Evolutionary conservation across 805 yeast species (phyloP).

Genomic region (Metschnikowia bowlesiae): DNA sequence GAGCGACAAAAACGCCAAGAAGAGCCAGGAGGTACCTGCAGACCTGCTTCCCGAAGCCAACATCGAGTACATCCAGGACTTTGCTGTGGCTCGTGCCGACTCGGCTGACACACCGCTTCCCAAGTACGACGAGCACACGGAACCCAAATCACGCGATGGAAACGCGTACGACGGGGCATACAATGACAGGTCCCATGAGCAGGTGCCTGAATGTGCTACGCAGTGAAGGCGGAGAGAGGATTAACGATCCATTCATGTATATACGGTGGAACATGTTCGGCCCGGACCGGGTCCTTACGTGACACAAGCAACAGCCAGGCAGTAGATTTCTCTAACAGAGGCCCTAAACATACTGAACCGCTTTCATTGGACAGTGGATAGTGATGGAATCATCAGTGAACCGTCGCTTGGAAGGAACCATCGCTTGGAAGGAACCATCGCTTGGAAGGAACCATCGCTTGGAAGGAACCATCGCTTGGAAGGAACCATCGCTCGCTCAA

Average conservation of each 20-base stretch:
- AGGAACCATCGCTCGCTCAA: too few species aligned
- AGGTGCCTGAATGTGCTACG: conserved; percentile 32
- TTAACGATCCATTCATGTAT: conserved; percentile 1
- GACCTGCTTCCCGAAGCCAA: conserved; percentile 34
- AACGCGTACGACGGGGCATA: conserved; percentile 13
- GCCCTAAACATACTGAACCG: too few species aligned
- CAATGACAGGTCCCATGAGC: conserved; percentile 18
- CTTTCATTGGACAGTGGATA: too few species aligned
- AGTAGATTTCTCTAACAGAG: too few species aligned
- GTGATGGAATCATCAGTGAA: too few species aligned
- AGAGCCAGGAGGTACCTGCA: conserved; percentile 21
- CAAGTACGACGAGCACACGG: conserved; percentile 19
- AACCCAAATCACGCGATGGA: neutral
- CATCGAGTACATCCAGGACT: conserved; percentile 35
- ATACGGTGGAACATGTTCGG: neutral
- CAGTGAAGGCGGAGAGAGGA: conserved; percentile 15
- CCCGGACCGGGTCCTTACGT: neutral
- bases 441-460: too few species aligned
- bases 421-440: too few species aligned
- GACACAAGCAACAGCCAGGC: too few species aligned
- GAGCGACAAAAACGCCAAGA: conserved; percentile 15
- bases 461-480: too few species aligned
- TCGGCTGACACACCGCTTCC: conserved; percentile 23
- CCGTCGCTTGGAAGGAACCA: too few species aligned
- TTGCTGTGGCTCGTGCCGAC: conserved; percentile 21